These are phyloP conservation scores for Aspergillus coremiiformis DNA, from an alignment of 495 filamentous ascomycete genomes.

Conservation along the genomic window DNA sequence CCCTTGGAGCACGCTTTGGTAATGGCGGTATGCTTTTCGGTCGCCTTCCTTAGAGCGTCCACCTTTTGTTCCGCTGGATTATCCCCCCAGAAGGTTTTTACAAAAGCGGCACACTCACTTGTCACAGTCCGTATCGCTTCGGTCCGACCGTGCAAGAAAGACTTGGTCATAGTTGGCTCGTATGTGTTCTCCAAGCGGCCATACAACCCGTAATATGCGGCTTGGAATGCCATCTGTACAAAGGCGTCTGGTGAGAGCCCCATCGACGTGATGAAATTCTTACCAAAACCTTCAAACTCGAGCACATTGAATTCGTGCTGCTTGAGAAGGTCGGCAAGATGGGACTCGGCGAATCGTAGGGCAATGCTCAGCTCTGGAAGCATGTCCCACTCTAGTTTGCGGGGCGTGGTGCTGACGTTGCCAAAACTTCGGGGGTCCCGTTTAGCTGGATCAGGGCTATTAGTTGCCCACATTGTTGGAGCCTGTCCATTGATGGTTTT, in stretches of 20 bases:
- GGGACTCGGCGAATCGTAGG: slow-evolving; percentile 88
- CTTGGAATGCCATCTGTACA: slow-evolving; percentile 98
- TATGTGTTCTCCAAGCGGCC: slow-evolving; percentile 91
- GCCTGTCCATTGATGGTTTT: slow-evolving; percentile 93
- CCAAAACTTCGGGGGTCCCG: slow-evolving; percentile 91
- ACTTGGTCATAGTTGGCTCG: slow-evolving; percentile 97
- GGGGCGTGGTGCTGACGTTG: slow-evolving; percentile 86
- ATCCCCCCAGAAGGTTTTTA: slow-evolving; percentile 92
- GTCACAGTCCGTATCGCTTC: slow-evolving; percentile 89
- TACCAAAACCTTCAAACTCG: slow-evolving; percentile 83
- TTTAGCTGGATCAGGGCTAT: slow-evolving; percentile 86
- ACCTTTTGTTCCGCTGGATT: slow-evolving; percentile 75
- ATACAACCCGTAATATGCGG: slow-evolving; percentile 96
- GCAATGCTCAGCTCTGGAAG: slow-evolving; percentile 85
- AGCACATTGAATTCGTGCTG: slow-evolving; percentile 94
- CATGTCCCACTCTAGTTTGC: slow-evolving; percentile 98
- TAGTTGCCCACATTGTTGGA: slow-evolving; percentile 84
- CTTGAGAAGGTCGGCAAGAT: slow-evolving; percentile 88
- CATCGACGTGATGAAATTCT: slow-evolving; percentile 95
- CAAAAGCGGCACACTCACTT: slow-evolving; percentile 71
- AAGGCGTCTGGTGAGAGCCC: slow-evolving; percentile 97
- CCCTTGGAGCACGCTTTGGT: slow-evolving; percentile 88
- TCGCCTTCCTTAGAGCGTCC: slow-evolving; percentile 74
- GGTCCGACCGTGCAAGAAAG: slow-evolving; percentile 85
- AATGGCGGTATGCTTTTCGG: slow-evolving; percentile 67